Evolutionary conservation across 2,329 filamentous ascomycete species (phyloP).

Genomic region (Chaetomium sp.): DNA sequence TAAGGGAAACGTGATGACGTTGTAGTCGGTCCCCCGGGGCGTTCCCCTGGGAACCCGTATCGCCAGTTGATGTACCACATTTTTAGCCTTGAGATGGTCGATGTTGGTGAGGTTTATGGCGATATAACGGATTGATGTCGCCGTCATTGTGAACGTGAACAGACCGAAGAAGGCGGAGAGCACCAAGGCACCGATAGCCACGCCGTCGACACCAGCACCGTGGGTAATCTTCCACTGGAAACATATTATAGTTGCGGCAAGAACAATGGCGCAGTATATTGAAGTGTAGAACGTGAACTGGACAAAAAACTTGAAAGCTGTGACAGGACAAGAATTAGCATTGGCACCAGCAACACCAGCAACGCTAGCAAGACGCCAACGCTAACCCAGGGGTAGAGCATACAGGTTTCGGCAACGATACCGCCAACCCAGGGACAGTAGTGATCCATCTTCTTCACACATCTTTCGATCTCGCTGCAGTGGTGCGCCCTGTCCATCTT

Average conservation of each 20-base stretch:
- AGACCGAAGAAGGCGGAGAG: constrained; percentile 67
- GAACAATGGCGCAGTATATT: constrained; percentile 57
- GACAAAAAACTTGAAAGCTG: constrained; percentile 83
- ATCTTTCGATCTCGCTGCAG: constrained; percentile 72
- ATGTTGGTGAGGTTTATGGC: constrained; percentile 76
- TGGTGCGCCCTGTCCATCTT: constrained; percentile 87
- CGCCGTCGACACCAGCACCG: constrained; percentile 42
- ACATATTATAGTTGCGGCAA: constrained; percentile 60
- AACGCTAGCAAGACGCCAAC: too few species aligned
- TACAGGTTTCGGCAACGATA: constrained; percentile 74
- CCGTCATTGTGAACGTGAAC: constrained; percentile 73
- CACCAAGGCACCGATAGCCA: constrained; percentile 60
- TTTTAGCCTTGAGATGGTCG: constrained; percentile 61
- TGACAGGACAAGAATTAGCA: not conserved
- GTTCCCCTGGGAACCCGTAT: constrained; percentile 56
- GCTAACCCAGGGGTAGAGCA: constrained; percentile 22
- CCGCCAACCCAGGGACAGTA: constrained; percentile 97
- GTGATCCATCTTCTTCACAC: constrained; percentile 87
- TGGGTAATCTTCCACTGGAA: constrained; percentile 47
- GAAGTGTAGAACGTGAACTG: constrained; percentile 75
- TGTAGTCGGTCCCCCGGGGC: constrained; percentile 37
- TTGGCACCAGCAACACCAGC: not conserved
- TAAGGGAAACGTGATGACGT: constrained; percentile 55
- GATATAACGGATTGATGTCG: constrained; percentile 64
- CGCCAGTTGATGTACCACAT: constrained; percentile 64